Percentiles rank a stretch among this genome's conserved stretches.
Evolutionary conservation across 2,329 filamentous ascomycete genomes (phyloP).

Genomic region (Talaromyces sp.): DNA sequence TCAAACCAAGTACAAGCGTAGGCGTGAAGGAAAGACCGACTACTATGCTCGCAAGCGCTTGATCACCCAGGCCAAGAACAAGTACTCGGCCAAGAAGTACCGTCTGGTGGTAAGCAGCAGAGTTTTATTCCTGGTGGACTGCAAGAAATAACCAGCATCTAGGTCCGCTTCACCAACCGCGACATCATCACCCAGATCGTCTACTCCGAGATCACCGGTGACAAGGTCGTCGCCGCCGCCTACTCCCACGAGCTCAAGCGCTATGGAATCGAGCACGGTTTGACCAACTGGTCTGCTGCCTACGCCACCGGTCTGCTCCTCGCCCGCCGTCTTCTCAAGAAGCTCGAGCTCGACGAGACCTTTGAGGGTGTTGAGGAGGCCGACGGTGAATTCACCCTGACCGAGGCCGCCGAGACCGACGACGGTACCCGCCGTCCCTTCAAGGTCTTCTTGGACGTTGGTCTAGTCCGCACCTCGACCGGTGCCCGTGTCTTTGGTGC

Average conservation of each 20-base stretch:
- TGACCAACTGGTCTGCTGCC: constrained; percentile 99
- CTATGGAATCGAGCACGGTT: constrained; percentile 96
- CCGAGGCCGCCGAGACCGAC: constrained; percentile 85
- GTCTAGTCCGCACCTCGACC: constrained; percentile 93
- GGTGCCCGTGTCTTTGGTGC: constrained; percentile 98
- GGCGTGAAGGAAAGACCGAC: constrained; percentile 95
- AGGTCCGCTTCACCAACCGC: constrained; percentile 93
- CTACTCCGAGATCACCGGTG: constrained; percentile 89
- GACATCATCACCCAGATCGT: constrained; percentile 99
- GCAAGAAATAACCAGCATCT: neutral
- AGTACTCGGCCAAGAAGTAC: constrained; percentile 96
- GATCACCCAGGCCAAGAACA: constrained; percentile 99
- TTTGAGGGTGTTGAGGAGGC: constrained; percentile 96
- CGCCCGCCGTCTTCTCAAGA: constrained; percentile 92
- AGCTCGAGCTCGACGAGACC: constrained; percentile 89
- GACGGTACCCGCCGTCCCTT: constrained; percentile 89
- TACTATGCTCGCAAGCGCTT: constrained; percentile 99
- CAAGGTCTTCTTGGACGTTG: constrained; percentile 98
- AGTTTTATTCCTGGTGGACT: neutral
- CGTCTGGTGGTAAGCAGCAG: constrained; percentile 64
- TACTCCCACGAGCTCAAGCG: constrained; percentile 97
- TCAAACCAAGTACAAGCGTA: constrained; percentile 99
- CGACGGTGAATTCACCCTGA: constrained; percentile 92
- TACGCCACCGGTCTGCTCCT: constrained; percentile 96
- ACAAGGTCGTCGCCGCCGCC: constrained; percentile 91